Evolutionary conservation across 2,329 filamentous ascomycete species (phyloP), one percentile per base, ranked within the genome.

Genomic region (Phialophora chinensis): DNA sequence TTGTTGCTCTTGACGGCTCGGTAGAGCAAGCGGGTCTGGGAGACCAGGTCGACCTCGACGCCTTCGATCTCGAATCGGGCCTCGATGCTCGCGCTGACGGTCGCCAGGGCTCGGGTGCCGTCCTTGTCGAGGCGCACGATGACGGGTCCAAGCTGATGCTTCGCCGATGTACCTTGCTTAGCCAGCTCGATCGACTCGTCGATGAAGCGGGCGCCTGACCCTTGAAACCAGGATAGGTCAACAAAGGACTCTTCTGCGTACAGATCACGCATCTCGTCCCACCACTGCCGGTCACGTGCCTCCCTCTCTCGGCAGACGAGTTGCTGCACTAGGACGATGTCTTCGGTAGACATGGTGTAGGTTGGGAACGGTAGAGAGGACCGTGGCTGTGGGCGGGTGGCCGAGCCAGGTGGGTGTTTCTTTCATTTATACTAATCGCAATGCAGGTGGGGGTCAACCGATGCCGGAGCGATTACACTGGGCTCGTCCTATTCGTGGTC

Each of bases 201-300:
- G 44, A 49, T 11, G 20, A 49, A 60, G 7, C 27, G 31, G 14
- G 20, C 11, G 17, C 57, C 57, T 17, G 57, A 47, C 10, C 57
- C 57, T 27, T 29, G 57, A 47, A 23, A 60, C 57, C 57, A 60
- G 23, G 57, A 60, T 6, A 60, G 38, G 20, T 60, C 57, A 20
- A 60, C 27, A 35, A n/a, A 60, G 33, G 57, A 60, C 10, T 60
- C 57, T n/a, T 47, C 57, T n/a, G 31, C 35, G 20, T 60, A 60
- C 12, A 49, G 10, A 7, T 17, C n/a, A 11, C 38, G 33, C 57
- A 60, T 60, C 35, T 60, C 57, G 33, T 60, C 57, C 57, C 57
- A 60, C 57, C 57, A 60, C n/a, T 25, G 42, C 6, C 57, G 31
- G 27, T 60, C 57, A 5, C 57, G 57, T n/a, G 57, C 38, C 31